Base-by-base conservation (phyloP, 2,329 filamentous ascomycete species). In the Cordyceps sp. region DNA sequence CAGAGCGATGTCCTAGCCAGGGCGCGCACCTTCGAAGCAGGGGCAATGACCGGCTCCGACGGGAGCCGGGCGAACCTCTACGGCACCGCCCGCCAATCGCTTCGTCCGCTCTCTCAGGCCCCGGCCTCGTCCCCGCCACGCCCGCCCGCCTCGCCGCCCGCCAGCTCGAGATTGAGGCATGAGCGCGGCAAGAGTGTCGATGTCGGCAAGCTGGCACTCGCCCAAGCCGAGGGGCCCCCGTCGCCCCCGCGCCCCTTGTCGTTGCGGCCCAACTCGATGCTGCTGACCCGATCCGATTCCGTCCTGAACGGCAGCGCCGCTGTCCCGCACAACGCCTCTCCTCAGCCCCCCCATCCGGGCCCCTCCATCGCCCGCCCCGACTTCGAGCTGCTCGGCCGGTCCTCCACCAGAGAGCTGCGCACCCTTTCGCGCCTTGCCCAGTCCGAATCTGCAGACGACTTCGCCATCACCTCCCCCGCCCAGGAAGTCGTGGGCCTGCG, bases 401-500 rank as follows among this genome's bases (percentile, higher is more conserved):
- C 90, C 1, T 81, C 88, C 0, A 96, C 90, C 2, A 78, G 79
- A 36, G 83, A 98, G 52, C 67, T 98, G 16, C 77, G 86, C 27
- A 86, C 84, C 1, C 62, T 96, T 24, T 93, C 88, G 6, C 79
- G 76, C 44, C 70, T 93, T 41, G 82, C 84, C 2, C 72, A 88
- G 45, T 73, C 74, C 29, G 77, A 72, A 4, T 73, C 76, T 9
- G 70, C 73, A 1, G 81, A 88, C 22, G 84, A 92, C 26, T 86
- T 96, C 43, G 69, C 74, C 28, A 78, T 94, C 34, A 78, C 73
- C 30, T 74, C 75, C 0, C 69, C 79, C 1, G 75, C 78, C 13
- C 80, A 92, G 47, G 84, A 94, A 49, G 90, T 98, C 2, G 75
- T 78, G 15, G 90, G 90, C 24, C 61, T 98, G 26, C 77, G 84